phyloP scores from a whole-genome alignment of 306 rosid genomes.

The Quercus mongolica region DNA sequence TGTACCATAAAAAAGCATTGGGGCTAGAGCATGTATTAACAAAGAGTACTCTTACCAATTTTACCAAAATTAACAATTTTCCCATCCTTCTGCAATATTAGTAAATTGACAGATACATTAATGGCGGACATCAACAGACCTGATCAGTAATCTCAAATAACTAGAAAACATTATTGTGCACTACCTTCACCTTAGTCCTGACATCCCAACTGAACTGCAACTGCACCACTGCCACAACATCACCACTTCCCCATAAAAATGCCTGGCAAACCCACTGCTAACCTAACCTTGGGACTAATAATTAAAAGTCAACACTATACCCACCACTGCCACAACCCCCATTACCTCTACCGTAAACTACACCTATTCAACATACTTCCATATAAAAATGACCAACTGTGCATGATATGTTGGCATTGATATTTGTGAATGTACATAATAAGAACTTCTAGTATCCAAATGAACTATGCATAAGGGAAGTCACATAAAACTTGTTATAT shows the following conservation, averaged over 20 bases:
- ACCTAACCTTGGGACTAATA: too few species aligned
- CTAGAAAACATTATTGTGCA: background rate
- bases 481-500: background rate
- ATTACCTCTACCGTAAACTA: too few species aligned
- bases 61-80: background rate
- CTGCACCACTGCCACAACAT: background rate
- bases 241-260: background rate
- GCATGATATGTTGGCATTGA: too few species aligned
- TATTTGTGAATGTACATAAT: background rate
- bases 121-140: background rate
- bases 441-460: constrained; percentile 1
- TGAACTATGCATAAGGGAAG: constrained; percentile 1
- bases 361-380: too few species aligned
- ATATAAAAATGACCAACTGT: too few species aligned
- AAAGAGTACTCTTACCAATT: background rate
- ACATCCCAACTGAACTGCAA: background rate
- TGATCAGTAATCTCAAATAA: background rate
- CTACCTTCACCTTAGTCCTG: background rate
- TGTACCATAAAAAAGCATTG: background rate
- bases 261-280: background rate
- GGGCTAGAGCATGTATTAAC: background rate
- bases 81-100: background rate
- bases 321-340: background rate
- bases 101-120: background rate
- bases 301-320: background rate